Evolutionary conservation across 1,284 basidiomycete species (phyloP), one percentile per base, ranked within the genome.

Genomic region (Malassezia restricta): DNA sequence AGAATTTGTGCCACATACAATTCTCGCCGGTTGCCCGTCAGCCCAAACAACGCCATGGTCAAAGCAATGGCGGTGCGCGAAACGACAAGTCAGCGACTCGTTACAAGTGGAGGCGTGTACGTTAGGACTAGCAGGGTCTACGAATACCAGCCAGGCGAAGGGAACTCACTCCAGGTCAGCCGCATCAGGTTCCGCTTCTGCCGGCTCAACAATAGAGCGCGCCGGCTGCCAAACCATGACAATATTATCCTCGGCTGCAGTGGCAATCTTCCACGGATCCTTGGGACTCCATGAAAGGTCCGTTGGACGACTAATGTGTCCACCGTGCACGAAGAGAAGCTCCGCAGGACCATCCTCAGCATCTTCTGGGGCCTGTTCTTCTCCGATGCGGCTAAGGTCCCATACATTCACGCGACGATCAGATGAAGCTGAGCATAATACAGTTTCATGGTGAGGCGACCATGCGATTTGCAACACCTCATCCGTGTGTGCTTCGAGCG

Each of bases 291-390:
- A 73, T 8, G 54, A 61, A 4, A 73, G 47, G 54, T 73, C 71
- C 0, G 69, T 68, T 9, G 69, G 66, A 5, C 69, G 44, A 20
- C 61, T 61, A 8, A 68, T 73, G 46, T 73, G 71, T 3, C 71
- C 71, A 17, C 71, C 71, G 39, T 73, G 71, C 0, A 71, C 66
- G 49, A 73, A 73, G 29, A 72, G 54, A 7, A 73, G 49, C 42
- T 73, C 71, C 3, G 92, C 91, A 3, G 94, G 61, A 6, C 94
- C 92, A 69, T 98, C 92, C 74, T 98, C 94, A 47, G 89, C 87
- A 69, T 98, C 92, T 64, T 98, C 92, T 2, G 92, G 91, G 0
- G 87, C 88, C 74, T 98, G 92, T 75, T 98, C 94, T 46, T 85
- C 82, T 1, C 92, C 92, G 60, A 98, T 95, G 61, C 85, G 82